A percentile compares a stretch with the other conserved stretches of the same genome.
Conservation (phyloP, 805 yeast species). For the Candida glaebosa region DNA sequence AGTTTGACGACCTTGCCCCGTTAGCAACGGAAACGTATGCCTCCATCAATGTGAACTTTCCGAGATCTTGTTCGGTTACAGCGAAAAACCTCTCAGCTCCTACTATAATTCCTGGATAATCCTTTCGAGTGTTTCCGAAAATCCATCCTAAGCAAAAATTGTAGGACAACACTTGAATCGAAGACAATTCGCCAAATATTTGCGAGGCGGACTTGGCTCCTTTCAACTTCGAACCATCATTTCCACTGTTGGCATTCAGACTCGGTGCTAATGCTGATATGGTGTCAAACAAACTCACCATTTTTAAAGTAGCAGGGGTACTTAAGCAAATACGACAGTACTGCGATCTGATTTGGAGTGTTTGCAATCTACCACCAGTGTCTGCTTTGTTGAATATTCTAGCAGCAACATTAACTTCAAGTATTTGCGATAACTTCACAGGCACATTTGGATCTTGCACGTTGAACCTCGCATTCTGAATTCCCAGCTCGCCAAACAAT, state of each 20-base stretch:
- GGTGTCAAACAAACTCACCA: constrained; percentile 31
- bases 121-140: constrained; percentile 45
- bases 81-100: constrained; percentile 78
- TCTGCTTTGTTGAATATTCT: constrained; percentile 38
- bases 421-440: constrained; percentile 37
- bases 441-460: constrained; percentile 37
- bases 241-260: not conserved
- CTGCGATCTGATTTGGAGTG: constrained; percentile 56
- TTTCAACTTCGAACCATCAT: not conserved
- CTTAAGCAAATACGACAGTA: constrained; percentile 57
- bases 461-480: constrained; percentile 43
- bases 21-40: constrained; percentile 72
- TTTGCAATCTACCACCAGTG: constrained; percentile 26
- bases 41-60: constrained; percentile 64
- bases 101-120: constrained; percentile 66
- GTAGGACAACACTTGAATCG: constrained; percentile 58
- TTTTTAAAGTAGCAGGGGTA: constrained; percentile 44
- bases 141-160: constrained; percentile 79
- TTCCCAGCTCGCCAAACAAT: constrained; percentile 33
- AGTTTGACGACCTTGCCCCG: constrained; percentile 49
- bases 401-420: constrained; percentile 45
- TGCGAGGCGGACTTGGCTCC: not conserved
- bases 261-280: constrained; percentile 7
- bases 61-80: constrained; percentile 55
- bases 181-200: constrained; percentile 30